Evolutionary conservation across 1,284 basidiomycete genomes (phyloP), one percentile per base, ranked within the genome.

Genomic region (Marasmius oreades): DNA sequence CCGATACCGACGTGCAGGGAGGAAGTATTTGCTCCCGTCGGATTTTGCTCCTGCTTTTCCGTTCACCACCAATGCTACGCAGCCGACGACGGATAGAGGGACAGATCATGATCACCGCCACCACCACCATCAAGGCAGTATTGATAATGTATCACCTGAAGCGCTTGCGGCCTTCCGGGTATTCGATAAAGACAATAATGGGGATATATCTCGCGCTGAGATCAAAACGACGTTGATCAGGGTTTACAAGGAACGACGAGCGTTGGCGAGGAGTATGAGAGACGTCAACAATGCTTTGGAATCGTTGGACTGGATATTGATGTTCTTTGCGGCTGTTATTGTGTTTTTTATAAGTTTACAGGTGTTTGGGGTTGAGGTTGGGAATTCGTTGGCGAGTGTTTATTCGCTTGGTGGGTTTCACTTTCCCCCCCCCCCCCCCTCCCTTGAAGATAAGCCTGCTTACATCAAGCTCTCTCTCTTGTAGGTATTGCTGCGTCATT

Each of bases 171-270:
- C 90, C 1, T 92, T 92, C 76, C 79, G 80, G 47, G 80, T 92
- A 31, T 90, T 92, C 65, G 88, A 90, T 70, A 77, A 74, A 60
- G 90, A 92, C 67, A 79, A 82, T 64, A 90, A 92, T 61, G 88
- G 88, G 18, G 90, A 93, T 66, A 78, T 92, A 55, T 85, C 86
- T n/a, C 80, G 85, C 53, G 75, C 80, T 31, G 91, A 93, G 70
- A 81, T 93, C 67, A 92, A 92, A 72, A 77, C 80, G 45, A 81
- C 79, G 26, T 69, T 92, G 26, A 70, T 92, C 59, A 82, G 79
- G 66, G 77, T 87, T n/a, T 91, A 90, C 74, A 88, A 85, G 66
- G 88, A 91, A 68, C 81, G 89, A 0, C 78, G 86, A 26, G 83
- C 82, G 69, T 73, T 90, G 39, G 82, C 81, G 42, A 80, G 85